These are phyloP conservation scores for Talaromyces sp. DNA, from an alignment of 2,329 filamentous ascomycete genomes.

Conservation along the genomic window DNA sequence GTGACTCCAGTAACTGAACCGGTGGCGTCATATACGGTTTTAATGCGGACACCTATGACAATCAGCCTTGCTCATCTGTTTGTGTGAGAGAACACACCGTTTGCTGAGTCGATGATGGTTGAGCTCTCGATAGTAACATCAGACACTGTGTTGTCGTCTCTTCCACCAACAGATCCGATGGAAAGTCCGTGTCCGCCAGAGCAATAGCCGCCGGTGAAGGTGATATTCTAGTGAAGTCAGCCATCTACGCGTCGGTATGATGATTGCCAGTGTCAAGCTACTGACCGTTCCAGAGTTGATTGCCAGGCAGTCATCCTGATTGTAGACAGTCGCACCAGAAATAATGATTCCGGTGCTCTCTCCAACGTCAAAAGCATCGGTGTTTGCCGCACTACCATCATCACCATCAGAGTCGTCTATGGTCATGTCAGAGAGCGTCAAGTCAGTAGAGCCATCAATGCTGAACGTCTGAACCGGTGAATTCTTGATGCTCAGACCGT, in stretches of 20 bases:
- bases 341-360: conserved; percentile 51
- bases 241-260: not conserved
- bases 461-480: conserved; percentile 38
- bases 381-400: conserved; percentile 49
- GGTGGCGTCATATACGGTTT: conserved; percentile 52
- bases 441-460: conserved; percentile 30
- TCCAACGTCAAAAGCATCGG: conserved; percentile 59
- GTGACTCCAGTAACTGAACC: conserved; percentile 53
- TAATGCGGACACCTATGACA: conserved; percentile 52
- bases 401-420: conserved; percentile 59
- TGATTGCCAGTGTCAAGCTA: not conserved
- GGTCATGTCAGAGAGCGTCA: conserved; percentile 52
- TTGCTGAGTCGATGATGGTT: conserved; percentile 45
- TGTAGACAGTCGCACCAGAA: conserved; percentile 52
- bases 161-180: conserved; percentile 44
- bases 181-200: conserved; percentile 35
- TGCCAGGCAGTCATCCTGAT: conserved; percentile 62
- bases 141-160: conserved; percentile 52
- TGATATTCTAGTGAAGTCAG: conserved; percentile 37
- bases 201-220: conserved; percentile 46
- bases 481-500: conserved; percentile 31
- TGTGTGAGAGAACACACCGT: conserved; percentile 21
- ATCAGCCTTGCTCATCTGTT: not conserved
- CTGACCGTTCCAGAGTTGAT: conserved; percentile 50
- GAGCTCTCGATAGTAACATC: conserved; percentile 51